phyloP scores from a whole-genome alignment of 352 stramenopile genomes.

The Phytopythium cucurbitacearum region DNA sequence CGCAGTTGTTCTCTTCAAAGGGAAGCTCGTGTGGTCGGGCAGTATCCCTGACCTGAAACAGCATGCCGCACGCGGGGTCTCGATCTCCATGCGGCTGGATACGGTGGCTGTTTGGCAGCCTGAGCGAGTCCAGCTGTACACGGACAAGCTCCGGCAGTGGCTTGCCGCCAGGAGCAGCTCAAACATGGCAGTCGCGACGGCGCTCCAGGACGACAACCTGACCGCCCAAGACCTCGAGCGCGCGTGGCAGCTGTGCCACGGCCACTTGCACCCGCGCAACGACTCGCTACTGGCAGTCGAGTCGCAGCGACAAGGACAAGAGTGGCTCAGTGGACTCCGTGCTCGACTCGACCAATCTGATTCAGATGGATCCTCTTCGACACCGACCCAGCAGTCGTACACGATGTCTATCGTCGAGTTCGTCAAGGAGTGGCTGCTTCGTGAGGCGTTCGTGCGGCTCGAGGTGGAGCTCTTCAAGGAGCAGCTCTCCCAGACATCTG shows the following conservation, averaged over 20 bases:
- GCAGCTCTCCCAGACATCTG: conserved; percentile 35
- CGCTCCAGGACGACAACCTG: conserved; percentile 22
- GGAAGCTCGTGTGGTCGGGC: conserved; percentile 65
- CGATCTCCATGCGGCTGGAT: conserved; percentile 64
- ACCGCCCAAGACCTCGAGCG: conserved; percentile 34
- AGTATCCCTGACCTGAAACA: conserved; percentile 82
- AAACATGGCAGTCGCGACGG: conserved; percentile 2
- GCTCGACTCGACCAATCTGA: conserved; percentile 33
- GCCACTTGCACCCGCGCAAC: conserved; percentile 14
- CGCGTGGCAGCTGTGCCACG: conserved; percentile 48
- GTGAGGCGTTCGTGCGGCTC: conserved; percentile 55
- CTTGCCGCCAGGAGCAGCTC: conserved; percentile 15
- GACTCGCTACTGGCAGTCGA: neutral
- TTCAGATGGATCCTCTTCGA: conserved; percentile 4
- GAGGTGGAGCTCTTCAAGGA: conserved; percentile 50
- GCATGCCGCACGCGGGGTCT: conserved; percentile 56
- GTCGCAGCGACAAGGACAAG: conserved; percentile 19
- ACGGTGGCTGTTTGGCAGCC: conserved; percentile 31
- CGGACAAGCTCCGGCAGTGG: conserved; percentile 28
- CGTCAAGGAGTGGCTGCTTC: conserved; percentile 73
- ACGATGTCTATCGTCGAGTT: conserved; percentile 52
- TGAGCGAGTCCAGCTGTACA: conserved; percentile 36
- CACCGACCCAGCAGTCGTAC: neutral
- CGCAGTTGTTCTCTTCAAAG: conserved; percentile 71
- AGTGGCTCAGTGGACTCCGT: conserved; percentile 40